A percentile compares a stretch with the other conserved stretches of the same genome.
Evolutionary conservation across 2,329 filamentous ascomycete genomes (phyloP).

Genomic region (Akanthomyces lecanii): DNA sequence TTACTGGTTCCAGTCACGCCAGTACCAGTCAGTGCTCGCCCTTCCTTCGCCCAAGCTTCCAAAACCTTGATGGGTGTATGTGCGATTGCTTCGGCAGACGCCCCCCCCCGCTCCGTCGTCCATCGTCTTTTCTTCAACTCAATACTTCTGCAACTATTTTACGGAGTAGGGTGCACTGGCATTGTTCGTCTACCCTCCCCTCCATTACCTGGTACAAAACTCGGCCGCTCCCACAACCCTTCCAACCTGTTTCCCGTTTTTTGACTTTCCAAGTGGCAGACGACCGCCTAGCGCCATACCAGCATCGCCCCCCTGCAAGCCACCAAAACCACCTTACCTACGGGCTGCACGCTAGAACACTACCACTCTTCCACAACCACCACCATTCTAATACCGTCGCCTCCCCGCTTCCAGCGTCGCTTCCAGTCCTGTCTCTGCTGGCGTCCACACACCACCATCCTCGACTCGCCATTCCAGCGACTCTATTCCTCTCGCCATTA

Average conservation of each 20-base stretch:
- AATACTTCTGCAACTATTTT: neutral
- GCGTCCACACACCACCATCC: neutral
- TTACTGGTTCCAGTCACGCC: neutral
- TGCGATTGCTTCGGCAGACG: constrained; percentile 1
- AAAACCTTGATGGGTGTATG: constrained; percentile 13
- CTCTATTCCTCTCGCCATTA: neutral
- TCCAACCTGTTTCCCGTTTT: neutral
- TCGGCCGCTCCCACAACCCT: constrained; percentile 2
- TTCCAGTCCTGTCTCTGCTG: constrained; percentile 3
- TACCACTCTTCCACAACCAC: neutral
- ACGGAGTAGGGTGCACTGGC: neutral
- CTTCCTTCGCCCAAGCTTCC: neutral
- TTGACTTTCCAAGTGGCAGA: constrained; percentile 15
- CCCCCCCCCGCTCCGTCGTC: neutral
- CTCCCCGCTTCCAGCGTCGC: constrained; percentile 12
- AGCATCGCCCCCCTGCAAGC: constrained; percentile 11
- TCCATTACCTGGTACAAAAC: neutral
- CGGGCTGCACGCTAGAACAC: neutral
- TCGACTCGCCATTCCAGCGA: constrained; percentile 5
- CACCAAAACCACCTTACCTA: neutral
- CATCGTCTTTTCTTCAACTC: neutral
- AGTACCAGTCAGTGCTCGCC: neutral
- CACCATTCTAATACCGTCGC: constrained; percentile 11
- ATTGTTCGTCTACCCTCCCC: neutral
- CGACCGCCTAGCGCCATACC: constrained; percentile 5